Percentiles rank a stretch among this genome's conserved stretches.
These are phyloP conservation scores for Xylaria cubensis DNA, from an alignment of 495 filamentous ascomycete species.

Conservation along the genomic window DNA sequence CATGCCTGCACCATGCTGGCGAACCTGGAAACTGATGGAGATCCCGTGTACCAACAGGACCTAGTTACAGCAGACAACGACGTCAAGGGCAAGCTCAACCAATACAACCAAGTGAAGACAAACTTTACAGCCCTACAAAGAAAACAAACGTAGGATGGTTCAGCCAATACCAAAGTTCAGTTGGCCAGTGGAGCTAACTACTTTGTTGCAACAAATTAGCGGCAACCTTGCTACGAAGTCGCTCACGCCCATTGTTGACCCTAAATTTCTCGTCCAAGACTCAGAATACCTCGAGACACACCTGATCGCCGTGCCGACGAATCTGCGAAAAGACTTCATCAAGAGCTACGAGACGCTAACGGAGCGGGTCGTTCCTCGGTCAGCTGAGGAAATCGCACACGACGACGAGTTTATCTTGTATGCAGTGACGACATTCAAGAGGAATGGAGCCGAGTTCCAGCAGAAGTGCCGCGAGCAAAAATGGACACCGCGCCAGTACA, in stretches of 20 bases:
- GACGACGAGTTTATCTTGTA: slow-evolving; percentile 90
- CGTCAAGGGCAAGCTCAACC: slow-evolving; percentile 88
- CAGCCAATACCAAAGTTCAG: neutral
- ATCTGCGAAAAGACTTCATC: slow-evolving; percentile 82
- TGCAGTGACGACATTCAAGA: slow-evolving; percentile 92
- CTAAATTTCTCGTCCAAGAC: slow-evolving; percentile 77
- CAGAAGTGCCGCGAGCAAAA: slow-evolving; percentile 88
- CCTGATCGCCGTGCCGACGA: slow-evolving; percentile 82
- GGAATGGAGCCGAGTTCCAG: slow-evolving; percentile 81
- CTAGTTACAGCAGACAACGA: slow-evolving; percentile 88
- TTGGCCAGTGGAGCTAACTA: slow-evolving; percentile 12
- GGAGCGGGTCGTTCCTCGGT: slow-evolving; percentile 86
- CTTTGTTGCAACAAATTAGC: slow-evolving; percentile 49
- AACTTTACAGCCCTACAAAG: slow-evolving; percentile 79
- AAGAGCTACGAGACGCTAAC: slow-evolving; percentile 86
- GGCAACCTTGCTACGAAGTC: slow-evolving; percentile 95
- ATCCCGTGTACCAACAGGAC: slow-evolving; percentile 61
- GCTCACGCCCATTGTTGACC: slow-evolving; percentile 84
- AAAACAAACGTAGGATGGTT: slow-evolving; percentile 73
- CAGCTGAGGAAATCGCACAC: slow-evolving; percentile 73
- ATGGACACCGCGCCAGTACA: slow-evolving; percentile 94
- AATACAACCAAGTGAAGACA: slow-evolving; percentile 90
- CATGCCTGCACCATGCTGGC: neutral
- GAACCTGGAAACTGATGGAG: slow-evolving; percentile 27
- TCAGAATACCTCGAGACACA: slow-evolving; percentile 98